phyloP scores from a whole-genome alignment of 225 moss, liverwort and hornwort species.

The Straminergon stramineum region DNA sequence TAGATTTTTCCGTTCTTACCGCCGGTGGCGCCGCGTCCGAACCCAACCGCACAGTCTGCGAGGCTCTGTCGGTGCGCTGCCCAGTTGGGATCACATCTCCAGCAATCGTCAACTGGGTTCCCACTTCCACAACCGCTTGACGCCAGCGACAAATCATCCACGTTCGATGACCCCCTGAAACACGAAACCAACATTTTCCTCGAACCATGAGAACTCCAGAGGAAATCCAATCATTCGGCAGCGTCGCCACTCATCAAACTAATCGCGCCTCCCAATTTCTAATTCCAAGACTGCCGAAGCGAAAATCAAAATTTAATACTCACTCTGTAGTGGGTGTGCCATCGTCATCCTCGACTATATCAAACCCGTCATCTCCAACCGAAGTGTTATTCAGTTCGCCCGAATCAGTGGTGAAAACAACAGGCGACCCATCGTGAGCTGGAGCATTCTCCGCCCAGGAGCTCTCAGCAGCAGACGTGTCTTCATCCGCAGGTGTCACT shows the following conservation, averaged over 20 bases:
- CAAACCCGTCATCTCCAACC: background rate
- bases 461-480: background rate
- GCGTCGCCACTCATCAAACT: too few species aligned
- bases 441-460: background rate
- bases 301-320: background rate
- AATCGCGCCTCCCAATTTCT: too few species aligned
- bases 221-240: too few species aligned
- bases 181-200: background rate
- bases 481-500: background rate
- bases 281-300: background rate
- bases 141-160: background rate
- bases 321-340: background rate
- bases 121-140: background rate
- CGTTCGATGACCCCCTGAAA: background rate
- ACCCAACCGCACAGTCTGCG: conserved; percentile 54
- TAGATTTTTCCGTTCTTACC: conserved; percentile 62
- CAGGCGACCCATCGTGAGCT: background rate
- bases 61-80: conserved; percentile 3
- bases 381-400: background rate
- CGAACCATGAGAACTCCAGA: background rate
- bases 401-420: background rate
- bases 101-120: conserved; percentile 30
- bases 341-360: background rate
- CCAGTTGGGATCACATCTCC: conserved; percentile 34
- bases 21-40: conserved; percentile 39